phyloP scores from a whole-genome alignment of 352 stramenopile species.

The Phytophthora pistaciae region DNA sequence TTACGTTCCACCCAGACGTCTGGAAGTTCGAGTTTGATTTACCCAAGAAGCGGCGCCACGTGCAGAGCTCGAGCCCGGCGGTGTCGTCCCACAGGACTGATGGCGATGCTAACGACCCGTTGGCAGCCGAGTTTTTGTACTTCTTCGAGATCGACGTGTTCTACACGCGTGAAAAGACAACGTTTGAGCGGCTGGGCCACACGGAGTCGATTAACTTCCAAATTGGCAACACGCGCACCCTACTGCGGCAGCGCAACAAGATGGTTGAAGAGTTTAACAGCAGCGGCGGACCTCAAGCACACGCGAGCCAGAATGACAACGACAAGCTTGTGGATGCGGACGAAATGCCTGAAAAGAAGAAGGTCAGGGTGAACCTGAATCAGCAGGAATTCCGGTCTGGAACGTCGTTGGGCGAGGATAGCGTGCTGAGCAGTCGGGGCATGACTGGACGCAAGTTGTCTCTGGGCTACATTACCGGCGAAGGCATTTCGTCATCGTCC shows the following conservation, averaged over 20 bases:
- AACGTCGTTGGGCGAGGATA: conserved; percentile 48
- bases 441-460: conserved; percentile 17
- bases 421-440: conserved; percentile 19
- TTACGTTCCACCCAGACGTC: conserved; percentile 89
- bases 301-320: conserved; percentile 41
- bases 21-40: conserved; percentile 93
- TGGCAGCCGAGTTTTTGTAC: conserved; percentile 79
- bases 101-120: conserved; percentile 42
- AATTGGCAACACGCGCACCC: conserved; percentile 86
- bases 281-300: conserved; percentile 41
- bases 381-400: conserved; percentile 52
- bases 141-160: conserved; percentile 91
- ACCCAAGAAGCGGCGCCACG: conserved; percentile 86
- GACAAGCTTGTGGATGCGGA: conserved; percentile 60
- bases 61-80: conserved; percentile 43
- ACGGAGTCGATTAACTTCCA: conserved; percentile 85
- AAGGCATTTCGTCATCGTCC: conserved; percentile 45
- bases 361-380: conserved; percentile 58
- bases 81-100: conserved; percentile 27
- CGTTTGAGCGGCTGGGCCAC: conserved; percentile 72
- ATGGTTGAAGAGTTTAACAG: conserved; percentile 57
- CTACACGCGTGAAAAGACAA: conserved; percentile 64
- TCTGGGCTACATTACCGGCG: conserved; percentile 42
- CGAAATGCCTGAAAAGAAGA: conserved; percentile 86
- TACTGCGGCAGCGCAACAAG: conserved; percentile 86